A percentile compares a stretch with the other conserved stretches of the same genome.
Evolutionary conservation across 305 asterid species (phyloP).

Genomic region (Plantago coronopus): DNA sequence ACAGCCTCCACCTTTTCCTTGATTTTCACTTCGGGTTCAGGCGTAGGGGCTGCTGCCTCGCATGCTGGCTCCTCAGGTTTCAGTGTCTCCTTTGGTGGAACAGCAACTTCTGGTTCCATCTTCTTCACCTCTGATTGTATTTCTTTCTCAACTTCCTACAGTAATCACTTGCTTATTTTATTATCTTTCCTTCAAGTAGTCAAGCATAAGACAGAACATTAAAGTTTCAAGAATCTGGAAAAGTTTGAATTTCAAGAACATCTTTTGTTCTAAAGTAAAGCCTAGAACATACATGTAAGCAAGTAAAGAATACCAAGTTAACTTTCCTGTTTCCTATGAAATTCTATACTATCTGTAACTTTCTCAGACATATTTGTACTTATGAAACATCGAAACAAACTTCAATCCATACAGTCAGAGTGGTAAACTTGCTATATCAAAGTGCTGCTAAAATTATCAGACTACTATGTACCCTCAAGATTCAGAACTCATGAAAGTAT

Average conservation of each 20-base stretch:
- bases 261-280: too few species aligned
- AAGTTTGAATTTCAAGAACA: background rate
- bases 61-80: conserved; percentile 30
- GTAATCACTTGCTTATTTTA: background rate
- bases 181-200: conserved; percentile 4
- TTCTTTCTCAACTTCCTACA: conserved; percentile 53
- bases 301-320: too few species aligned
- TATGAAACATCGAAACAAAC: too few species aligned
- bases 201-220: background rate
- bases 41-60: conserved; percentile 18
- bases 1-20: conserved; percentile 34
- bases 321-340: too few species aligned
- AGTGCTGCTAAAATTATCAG: background rate
- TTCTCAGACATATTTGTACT: too few species aligned
- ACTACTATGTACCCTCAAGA: background rate
- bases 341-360: too few species aligned
- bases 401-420: too few species aligned
- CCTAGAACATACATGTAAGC: too few species aligned
- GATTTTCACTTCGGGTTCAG: conserved; percentile 31
- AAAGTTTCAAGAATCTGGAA: background rate
- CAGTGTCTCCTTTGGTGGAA: conserved; percentile 30
- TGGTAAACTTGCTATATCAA: too few species aligned
- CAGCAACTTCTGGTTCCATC: conserved; percentile 32
- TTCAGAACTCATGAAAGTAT: background rate
- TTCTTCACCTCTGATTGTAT: conserved; percentile 32